Percentiles rank a stretch among this genome's conserved stretches.
Conservation (phyloP, 495 filamentous ascomycete species). For the Penicillium paradoxum region DNA sequence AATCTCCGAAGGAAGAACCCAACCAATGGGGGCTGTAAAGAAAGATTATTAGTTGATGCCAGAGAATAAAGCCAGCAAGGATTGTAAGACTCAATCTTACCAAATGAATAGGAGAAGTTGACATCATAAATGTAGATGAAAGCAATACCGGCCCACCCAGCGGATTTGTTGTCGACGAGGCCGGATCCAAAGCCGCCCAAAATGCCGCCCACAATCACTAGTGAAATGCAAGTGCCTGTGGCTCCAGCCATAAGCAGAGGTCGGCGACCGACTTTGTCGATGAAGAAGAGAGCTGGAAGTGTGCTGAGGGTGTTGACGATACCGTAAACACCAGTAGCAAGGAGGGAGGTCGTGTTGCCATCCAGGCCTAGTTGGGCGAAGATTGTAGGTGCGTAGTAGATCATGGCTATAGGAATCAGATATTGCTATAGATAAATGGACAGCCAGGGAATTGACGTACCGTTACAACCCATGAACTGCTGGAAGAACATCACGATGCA, state of each 20-base stretch:
- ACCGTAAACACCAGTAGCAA: conserved; percentile 76
- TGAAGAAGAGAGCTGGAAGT: conserved; percentile 64
- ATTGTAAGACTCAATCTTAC: conserved; percentile 15
- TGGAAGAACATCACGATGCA: conserved; percentile 77
- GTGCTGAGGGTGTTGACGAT: conserved; percentile 76
- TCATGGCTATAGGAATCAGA: conserved; percentile 54
- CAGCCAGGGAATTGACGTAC: conserved; percentile 1
- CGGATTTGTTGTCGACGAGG: conserved; percentile 54
- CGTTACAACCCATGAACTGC: conserved; percentile 64
- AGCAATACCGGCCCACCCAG: conserved; percentile 71
- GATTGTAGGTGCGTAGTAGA: conserved; percentile 72
- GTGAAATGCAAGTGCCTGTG: conserved; percentile 56
- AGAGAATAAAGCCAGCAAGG: not conserved
- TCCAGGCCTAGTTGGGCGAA: conserved; percentile 64
- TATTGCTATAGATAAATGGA: not conserved
- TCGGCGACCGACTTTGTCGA: conserved; percentile 74
- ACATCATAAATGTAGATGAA: conserved; percentile 83
- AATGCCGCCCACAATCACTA: conserved; percentile 70
- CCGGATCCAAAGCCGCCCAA: conserved; percentile 57
- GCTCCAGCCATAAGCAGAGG: conserved; percentile 42
- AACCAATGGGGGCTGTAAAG: conserved; percentile 35
- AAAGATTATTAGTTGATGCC: not conserved
- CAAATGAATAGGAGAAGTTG: conserved; percentile 62
- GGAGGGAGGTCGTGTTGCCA: conserved; percentile 58
- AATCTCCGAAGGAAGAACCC: conserved; percentile 40